phyloP scores from a whole-genome alignment of 129 eudicot species.

The Ambrosia artemisiifolia region DNA sequence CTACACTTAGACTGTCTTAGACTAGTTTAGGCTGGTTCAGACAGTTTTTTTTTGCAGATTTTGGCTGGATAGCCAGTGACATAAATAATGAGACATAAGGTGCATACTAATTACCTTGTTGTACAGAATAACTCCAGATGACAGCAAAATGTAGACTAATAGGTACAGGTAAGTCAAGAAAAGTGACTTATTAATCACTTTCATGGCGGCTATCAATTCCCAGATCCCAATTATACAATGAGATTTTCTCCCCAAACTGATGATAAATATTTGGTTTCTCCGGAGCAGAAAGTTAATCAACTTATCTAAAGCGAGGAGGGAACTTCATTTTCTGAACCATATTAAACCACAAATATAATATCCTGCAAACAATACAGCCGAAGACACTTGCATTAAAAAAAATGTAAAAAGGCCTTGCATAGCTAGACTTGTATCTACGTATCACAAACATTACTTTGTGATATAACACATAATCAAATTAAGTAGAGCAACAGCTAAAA shows the following conservation, averaged over 20 bases:
- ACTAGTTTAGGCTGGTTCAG: no score
- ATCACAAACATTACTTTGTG: conserved; percentile 4
- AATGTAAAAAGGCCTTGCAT: background rate
- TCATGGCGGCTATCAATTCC: conserved; percentile 20
- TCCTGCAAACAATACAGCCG: conserved; percentile 19
- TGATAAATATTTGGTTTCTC: conserved; percentile 19
- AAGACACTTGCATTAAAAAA: conserved; percentile 6
- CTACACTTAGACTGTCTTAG: no score
- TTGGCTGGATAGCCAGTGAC: background rate
- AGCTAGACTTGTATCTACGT: background rate
- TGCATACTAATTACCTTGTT: conserved; percentile 50
- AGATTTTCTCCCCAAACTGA: conserved; percentile 28
- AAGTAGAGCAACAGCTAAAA: conserved; percentile 10
- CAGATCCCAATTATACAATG: conserved; percentile 18
- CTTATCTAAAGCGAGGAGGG: conserved; percentile 20
- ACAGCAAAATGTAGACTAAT: conserved; percentile 58
- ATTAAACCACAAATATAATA: background rate
- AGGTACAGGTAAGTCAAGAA: conserved; percentile 66
- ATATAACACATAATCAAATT: conserved; percentile 2
- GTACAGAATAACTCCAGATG: conserved; percentile 73
- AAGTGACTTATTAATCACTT: conserved; percentile 65
- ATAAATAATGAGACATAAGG: conserved; percentile 9
- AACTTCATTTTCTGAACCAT: conserved; percentile 21
- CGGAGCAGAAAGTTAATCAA: conserved; percentile 15
- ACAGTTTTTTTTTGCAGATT: no score